Evolutionary conservation across 1,139 yeast species (phyloP).

Genomic region (Wickerhamiella pararugosa): DNA sequence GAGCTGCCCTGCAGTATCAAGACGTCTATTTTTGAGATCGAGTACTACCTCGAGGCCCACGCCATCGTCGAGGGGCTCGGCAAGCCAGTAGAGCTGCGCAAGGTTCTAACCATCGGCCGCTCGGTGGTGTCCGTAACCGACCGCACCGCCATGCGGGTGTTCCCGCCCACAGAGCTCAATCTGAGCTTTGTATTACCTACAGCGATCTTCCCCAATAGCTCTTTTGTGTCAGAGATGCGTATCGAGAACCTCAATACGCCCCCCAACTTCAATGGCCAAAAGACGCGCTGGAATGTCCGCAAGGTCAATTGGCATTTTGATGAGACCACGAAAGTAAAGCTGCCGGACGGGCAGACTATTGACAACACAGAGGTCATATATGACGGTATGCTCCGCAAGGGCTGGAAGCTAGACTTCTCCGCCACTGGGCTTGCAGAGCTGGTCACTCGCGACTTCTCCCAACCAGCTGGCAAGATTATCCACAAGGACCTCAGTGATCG

Average conservation of each 20-base stretch:
- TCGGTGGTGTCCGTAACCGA: conserved; percentile 74
- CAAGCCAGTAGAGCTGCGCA: conserved; percentile 29
- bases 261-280: conserved; percentile 24
- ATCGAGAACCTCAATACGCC: conserved; percentile 57
- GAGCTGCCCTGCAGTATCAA: conserved; percentile 69
- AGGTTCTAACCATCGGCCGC: conserved; percentile 64
- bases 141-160: conserved; percentile 71
- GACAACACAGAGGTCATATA: conserved; percentile 22
- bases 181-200: conserved; percentile 81
- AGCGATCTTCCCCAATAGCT: conserved; percentile 75
- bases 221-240: conserved; percentile 67
- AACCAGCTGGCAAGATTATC: conserved; percentile 16
- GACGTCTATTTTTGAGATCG: conserved; percentile 39
- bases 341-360: conserved; percentile 7
- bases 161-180: conserved; percentile 87
- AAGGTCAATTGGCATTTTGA: conserved; percentile 84
- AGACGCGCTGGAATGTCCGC: conserved; percentile 82
- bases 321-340: conserved; percentile 45
- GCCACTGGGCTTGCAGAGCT: conserved; percentile 65
- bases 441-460: conserved; percentile 39
- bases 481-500: conserved; percentile 36
- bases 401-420: conserved; percentile 88
- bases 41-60: conserved; percentile 56
- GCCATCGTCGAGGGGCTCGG: background rate
- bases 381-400: conserved; percentile 68